These are phyloP conservation scores for Vachellia collinsii DNA, from an alignment of 306 rosid species.

Conservation along the genomic window DNA sequence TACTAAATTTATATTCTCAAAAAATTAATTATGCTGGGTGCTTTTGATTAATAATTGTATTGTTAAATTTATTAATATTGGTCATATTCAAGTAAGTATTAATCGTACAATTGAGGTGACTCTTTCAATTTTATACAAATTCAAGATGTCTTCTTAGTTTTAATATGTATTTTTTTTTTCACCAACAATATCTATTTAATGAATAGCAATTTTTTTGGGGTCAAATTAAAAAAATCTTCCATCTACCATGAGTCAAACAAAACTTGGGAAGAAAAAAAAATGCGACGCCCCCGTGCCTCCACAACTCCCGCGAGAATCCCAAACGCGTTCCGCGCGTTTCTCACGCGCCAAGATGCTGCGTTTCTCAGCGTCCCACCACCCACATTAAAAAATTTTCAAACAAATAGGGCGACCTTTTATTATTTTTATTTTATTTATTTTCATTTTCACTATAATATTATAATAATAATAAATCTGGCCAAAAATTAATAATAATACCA, in stretches of 20 bases:
- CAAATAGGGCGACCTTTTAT: background rate
- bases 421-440: background rate
- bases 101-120: too few species aligned
- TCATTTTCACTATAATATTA: background rate
- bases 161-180: too few species aligned
- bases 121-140: too few species aligned
- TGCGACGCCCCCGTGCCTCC: background rate
- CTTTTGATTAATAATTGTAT: too few species aligned
- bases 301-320: background rate
- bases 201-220: background rate
- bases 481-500: background rate
- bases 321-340: background rate
- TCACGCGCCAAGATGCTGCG: slow-evolving; percentile 30
- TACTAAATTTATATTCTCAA: too few species aligned
- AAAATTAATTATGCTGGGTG: too few species aligned
- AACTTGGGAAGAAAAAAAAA: background rate
- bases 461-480: background rate
- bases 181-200: too few species aligned
- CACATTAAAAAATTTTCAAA: background rate
- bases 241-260: slow-evolving; percentile 3
- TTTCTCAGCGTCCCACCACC: slow-evolving; percentile 38
- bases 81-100: too few species aligned
- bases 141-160: too few species aligned
- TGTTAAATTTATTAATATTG: too few species aligned
- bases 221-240: background rate